phyloP scores from a whole-genome alignment of 306 rosid genomes.

The Prinsepia uniflora region DNA sequence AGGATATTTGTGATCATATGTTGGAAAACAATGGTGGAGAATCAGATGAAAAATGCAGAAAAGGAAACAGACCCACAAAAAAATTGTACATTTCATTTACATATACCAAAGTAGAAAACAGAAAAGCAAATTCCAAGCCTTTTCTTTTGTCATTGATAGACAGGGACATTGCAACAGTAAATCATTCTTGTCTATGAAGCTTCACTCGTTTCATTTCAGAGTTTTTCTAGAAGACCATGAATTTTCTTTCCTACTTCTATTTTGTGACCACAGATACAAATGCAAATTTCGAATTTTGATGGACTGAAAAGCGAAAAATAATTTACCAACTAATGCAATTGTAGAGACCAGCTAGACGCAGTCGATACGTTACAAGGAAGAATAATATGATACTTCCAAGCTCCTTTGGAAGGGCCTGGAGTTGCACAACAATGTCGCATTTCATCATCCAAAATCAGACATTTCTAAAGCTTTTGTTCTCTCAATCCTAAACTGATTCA shows the following conservation, averaged over 20 bases:
- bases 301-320: neutral
- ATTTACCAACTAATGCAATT: neutral
- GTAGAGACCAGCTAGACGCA: neutral
- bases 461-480: neutral
- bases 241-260: neutral
- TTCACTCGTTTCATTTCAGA: neutral
- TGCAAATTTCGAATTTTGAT: neutral
- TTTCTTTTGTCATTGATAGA: neutral
- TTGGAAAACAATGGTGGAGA: neutral
- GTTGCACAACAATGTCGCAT: neutral
- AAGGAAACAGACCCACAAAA: no score
- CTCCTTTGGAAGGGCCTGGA: neutral
- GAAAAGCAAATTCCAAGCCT: neutral
- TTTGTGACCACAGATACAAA: neutral
- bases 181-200: neutral
- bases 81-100: neutral
- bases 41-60: neutral
- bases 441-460: neutral
- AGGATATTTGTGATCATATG: neutral
- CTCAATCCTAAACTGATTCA: neutral
- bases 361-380: neutral
- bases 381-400: neutral
- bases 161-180: conserved; percentile 12
- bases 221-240: neutral
- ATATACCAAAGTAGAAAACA: neutral